Evolutionary conservation across 1,284 basidiomycete species (phyloP).

Genomic region (Apiotrichum gamsii): DNA sequence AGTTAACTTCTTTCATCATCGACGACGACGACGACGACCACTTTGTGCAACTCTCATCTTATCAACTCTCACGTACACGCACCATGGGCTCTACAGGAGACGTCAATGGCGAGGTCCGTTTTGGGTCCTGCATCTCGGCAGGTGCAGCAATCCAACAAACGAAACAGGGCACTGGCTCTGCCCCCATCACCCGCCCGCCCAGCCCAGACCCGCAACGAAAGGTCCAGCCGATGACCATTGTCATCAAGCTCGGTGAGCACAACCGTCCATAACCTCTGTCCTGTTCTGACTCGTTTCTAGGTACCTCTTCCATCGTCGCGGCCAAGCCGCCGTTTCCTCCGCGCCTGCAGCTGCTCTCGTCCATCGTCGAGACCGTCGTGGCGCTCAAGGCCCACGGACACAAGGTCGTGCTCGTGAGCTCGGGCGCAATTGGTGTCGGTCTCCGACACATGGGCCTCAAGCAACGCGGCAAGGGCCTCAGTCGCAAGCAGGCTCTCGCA

Average conservation of each 20-base stretch:
- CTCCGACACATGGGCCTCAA: constrained; percentile 82
- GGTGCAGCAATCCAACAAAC: no score
- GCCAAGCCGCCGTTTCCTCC: constrained; percentile 78
- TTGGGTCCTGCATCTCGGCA: no score
- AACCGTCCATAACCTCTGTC: not conserved
- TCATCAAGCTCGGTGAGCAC: constrained; percentile 70
- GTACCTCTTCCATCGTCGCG: constrained; percentile 89
- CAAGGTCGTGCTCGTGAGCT: constrained; percentile 89
- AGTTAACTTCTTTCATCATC: no score
- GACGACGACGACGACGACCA: no score
- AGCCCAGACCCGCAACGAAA: not conserved
- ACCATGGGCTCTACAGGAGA: not conserved
- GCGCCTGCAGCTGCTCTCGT: constrained; percentile 80
- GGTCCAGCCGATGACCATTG: constrained; percentile 54
- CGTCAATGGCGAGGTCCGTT: no score
- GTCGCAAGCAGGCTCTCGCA: constrained; percentile 92
- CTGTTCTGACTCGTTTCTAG: constrained; percentile 47
- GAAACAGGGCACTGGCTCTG: not conserved
- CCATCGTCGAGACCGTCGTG: constrained; percentile 86
- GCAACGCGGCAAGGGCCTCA: constrained; percentile 71
- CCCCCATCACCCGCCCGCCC: not conserved
- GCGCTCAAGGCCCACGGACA: constrained; percentile 73
- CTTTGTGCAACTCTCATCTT: not conserved
- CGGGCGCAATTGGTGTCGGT: constrained; percentile 93
- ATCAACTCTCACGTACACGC: not conserved